Base-by-base conservation (phyloP, 805 yeast species). In the Kuraishia piskuri region DNA sequence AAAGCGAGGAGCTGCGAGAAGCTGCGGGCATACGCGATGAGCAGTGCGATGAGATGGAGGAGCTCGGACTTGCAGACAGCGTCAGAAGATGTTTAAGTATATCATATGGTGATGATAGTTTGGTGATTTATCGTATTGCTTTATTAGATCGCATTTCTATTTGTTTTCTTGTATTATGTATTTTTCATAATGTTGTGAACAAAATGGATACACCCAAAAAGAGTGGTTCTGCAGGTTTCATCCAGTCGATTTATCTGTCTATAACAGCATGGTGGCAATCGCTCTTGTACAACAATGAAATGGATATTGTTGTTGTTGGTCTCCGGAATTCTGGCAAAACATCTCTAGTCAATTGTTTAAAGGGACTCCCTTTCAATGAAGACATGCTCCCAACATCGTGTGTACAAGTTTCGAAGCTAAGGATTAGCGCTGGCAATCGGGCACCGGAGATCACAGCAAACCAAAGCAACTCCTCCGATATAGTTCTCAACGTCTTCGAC, bases 281-380 rank as follows among this genome's bases (percentile, higher is more conserved):
- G 14, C 46, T 22, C 3, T n/a, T 49, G 8, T 31, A 50, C 46
- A 50, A 22, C 40, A 31, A 12, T 12, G 40, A 45, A 45, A 45
- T 45, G 47, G 61, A 63, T 23, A 52, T 65, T 6, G 56, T 61
- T 2, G 53, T 68, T 14, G 45, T 68, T n/a, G 72, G 72, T 12
- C 56, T 65, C 14, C 59, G 57, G 12, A 63, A 62, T 53, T 53
- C 70, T 2, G 72, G 72, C 1, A 68, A 68, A 54, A 23, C 24
- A 25, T 21, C 50, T 12, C 21, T 49, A 17, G 36, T 49, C 25
- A 37, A 49, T 23, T 36, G 53, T 19, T 48, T 48, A 14, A 26
- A 22, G 5, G 45, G 24, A 14, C 10, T 3, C 10, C 31, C 20
- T 9, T 37, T 36, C 12, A 50, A 31, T 14, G 40, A 31, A 10